Evolutionary conservation across 1,139 yeast species (phyloP), one percentile per base, ranked within the genome.

Genomic region (Geotrichum bryndzae): DNA sequence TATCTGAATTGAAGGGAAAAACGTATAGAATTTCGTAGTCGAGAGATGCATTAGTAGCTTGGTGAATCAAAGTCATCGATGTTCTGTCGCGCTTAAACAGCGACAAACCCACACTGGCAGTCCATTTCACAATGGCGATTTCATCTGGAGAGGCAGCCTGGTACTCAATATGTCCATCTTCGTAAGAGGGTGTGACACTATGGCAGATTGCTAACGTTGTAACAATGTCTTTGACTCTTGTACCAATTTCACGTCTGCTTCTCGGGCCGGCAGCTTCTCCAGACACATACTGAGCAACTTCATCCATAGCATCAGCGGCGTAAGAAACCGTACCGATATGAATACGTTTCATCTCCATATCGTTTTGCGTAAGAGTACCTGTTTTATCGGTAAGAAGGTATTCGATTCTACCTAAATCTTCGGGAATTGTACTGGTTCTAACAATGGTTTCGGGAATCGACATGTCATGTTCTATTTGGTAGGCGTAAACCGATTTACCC

Each of bases 81-180:
- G 82, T 82, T 62, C 99, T 83, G 73, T 95, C 99, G 69, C 99
- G 84, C 69, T 85, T 87, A 65, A 82, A 80, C 58, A 95, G 79
- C 11, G 90, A 83, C 55, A 95, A 77, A 0, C 99, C 99, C 41
- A 92, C 95, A 4, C 79, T 74, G 66, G 90, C 95, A 1, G 97
- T 89, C 77, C 91, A 95, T 70, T 88, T 88, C 33, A 95, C 98
- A 67, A 95, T 94, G 29, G 99, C 99, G 66, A 94, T 87, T 74
- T 95, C 99, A 77, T 95, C 99, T 0, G 99, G 99, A 0, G 98
- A 92, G 0, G 98, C 97, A 0, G 99, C 99, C 74, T 95, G 99
- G 72, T 92, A 95, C 1, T 90, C 82, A 11, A 89, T 72, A 59
- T 77, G 81, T 7, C 86, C 86, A 41, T 74, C 78, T 63, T 88